These are phyloP conservation scores for Dendrostoma leiphaemia DNA, from an alignment of 2,329 filamentous ascomycete species.

Conservation along the genomic window DNA sequence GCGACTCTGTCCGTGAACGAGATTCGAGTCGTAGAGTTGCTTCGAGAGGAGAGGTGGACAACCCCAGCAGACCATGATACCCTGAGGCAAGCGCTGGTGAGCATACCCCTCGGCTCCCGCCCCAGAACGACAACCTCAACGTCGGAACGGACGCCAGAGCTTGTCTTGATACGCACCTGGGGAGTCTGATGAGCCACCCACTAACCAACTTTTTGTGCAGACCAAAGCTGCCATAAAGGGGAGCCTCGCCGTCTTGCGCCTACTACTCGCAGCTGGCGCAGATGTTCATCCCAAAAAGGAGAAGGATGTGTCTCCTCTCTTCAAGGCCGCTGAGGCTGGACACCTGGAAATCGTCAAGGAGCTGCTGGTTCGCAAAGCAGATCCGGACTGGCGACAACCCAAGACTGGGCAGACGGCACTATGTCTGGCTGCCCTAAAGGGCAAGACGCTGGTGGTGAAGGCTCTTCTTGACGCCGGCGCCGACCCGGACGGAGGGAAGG, in stretches of 20 bases:
- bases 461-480: conserved; percentile 32
- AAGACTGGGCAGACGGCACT: conserved; percentile 33
- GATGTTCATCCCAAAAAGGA: conserved; percentile 34
- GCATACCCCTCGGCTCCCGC: background rate
- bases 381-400: conserved; percentile 28
- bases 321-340: conserved; percentile 36
- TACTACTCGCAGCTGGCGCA: conserved; percentile 37
- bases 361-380: conserved; percentile 31
- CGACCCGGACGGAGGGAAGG: conserved; percentile 30
- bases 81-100: conserved; percentile 34
- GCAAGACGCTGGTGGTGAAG: conserved; percentile 31
- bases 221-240: conserved; percentile 34
- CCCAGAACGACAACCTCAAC: too few relatives aligned
- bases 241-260: conserved; percentile 32
- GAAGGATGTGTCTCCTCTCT: conserved; percentile 34
- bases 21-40: conserved; percentile 32
- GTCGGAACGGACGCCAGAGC: too few relatives aligned
- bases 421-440: conserved; percentile 33
- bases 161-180: too few relatives aligned
- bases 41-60: conserved; percentile 34
- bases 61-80: conserved; percentile 33
- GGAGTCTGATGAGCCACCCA: background rate
- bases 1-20: conserved; percentile 37
- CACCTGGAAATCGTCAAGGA: conserved; percentile 32
- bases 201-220: background rate